Percentiles rank a stretch among this genome's conserved stretches.
phyloP scores from a whole-genome alignment of 164 flowering plant genomes.

The Aristolochia fimbriata region DNA sequence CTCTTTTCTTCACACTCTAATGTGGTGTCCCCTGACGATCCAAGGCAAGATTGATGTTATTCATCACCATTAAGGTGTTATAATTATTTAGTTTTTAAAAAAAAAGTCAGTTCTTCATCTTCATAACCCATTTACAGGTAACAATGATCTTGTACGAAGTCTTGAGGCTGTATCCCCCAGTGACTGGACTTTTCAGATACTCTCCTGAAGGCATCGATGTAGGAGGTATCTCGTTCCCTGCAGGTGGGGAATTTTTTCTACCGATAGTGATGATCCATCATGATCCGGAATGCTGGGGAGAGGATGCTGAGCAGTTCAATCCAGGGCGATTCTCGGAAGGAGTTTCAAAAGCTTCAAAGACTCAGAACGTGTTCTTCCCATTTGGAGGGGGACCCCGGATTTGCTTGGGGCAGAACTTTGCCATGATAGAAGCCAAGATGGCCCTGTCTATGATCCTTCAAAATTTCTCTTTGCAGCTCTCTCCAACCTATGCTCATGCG shows the following conservation, averaged over 20 bases:
- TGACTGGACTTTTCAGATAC: background rate
- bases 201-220: conserved; percentile 1
- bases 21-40: background rate
- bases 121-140: conserved; percentile 6
- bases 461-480: conserved; percentile 11
- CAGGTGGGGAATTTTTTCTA: conserved; percentile 6
- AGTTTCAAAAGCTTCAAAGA: conserved; percentile 15
- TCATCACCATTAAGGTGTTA: too few relatives aligned
- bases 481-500: conserved; percentile 12
- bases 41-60: too few relatives aligned
- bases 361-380: conserved; percentile 7
- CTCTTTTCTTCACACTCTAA: background rate
- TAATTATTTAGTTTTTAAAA: too few relatives aligned
- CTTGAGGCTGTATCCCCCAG: conserved; percentile 19
- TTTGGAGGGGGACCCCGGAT: conserved; percentile 20
- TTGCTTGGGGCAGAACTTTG: conserved; percentile 13
- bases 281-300: conserved; percentile 15
- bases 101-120: background rate
- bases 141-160: conserved; percentile 20
- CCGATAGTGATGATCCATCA: conserved; percentile 8
- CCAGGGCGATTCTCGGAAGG: conserved; percentile 18
- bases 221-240: conserved; percentile 15
- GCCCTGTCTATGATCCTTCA: conserved; percentile 15
- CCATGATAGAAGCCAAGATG: conserved; percentile 13
- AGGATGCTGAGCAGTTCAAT: conserved; percentile 15